Evolutionary conservation across 352 stramenopile species (phyloP), one percentile per base, ranked within the genome.

Genomic region (Phytophthora sp.): DNA sequence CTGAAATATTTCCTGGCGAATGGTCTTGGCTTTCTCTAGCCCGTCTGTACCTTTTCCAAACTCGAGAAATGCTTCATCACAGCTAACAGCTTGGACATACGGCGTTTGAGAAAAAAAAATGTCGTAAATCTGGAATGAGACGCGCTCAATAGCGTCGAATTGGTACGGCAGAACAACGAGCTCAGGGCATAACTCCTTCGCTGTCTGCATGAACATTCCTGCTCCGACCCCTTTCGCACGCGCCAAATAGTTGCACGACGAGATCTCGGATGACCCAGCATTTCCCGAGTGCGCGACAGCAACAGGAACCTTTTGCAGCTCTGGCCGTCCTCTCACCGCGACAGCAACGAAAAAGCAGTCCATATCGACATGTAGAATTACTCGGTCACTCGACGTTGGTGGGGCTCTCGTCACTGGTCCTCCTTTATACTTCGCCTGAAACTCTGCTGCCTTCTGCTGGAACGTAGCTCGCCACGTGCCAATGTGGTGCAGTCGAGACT

Each of bases 341-440:
- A 99, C 96, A 9, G 88, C 78, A 3, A 96, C 96, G 69, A 99
- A 99, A 77, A 99, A 99, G 54, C 91, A 98, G 72, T 99, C 96
- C 96, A 99, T 98, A 70, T 99, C 96, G 0, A 99, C 87, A 50
- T 99, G 96, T 45, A 99, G 71, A 35, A 99, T 94, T 35, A 96
- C 94, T 1, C 92, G 85, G 15, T 90, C 54, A 18, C 26, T 72
- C 0, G 77, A 88, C 7, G 55, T 69, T 7, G 64, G 20, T 0
- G 70, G 13, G 10, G 69, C 79, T 43, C 74, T 75, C 11, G 24
- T 50, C 27, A 93, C 70, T 0, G 42, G 39, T 13, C 49, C 38
- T 4, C 86, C 83, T 52, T 73, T 79, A 57, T 92, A 92, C 13
- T 88, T 84, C 6, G 74, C 60, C 28, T 79, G 70, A 31, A 94